These are phyloP conservation scores for Mucor mucedo DNA, from an alignment of 371 early-diverging fungal species.

Conservation along the genomic window DNA sequence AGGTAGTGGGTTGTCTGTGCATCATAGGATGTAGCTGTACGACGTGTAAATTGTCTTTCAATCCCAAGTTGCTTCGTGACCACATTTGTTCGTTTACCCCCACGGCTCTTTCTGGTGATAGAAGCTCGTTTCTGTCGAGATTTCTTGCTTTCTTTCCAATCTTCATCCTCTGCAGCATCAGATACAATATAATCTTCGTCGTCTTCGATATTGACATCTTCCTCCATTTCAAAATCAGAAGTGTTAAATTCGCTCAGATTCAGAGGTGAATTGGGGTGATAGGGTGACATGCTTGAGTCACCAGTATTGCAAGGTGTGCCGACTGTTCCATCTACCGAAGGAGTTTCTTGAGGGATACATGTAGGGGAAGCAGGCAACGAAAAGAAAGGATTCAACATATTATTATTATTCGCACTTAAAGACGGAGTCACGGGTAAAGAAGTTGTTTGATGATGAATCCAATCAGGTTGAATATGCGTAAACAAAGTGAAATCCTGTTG, in stretches of 20 bases:
- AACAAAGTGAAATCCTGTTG: background rate
- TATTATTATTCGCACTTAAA: background rate
- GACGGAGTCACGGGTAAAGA: constrained; percentile 28
- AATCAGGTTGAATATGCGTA: constrained; percentile 22
- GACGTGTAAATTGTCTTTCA: constrained; percentile 15
- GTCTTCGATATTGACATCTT: background rate
- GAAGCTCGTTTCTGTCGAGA: background rate
- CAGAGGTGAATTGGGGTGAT: background rate
- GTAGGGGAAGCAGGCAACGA: constrained; percentile 27
- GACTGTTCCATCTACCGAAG: background rate
- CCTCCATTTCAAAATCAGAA: background rate
- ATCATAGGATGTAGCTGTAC: constrained; percentile 55
- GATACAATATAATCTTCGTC: constrained; percentile 10
- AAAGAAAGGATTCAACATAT: background rate
- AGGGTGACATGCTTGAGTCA: background rate
- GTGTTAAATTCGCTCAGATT: background rate
- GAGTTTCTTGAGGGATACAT: constrained; percentile 8
- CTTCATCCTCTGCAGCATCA: constrained; percentile 11
- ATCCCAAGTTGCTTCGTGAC: background rate
- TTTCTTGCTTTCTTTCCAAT: background rate
- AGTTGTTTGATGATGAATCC: background rate
- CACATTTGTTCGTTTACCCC: background rate
- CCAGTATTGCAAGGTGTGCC: constrained; percentile 3
- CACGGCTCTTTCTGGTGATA: background rate
- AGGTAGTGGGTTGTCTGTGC: constrained; percentile 47